Evolutionary conservation across 2,329 filamentous ascomycete genomes (phyloP).

Genomic region (Clonostachys rhizophaga): DNA sequence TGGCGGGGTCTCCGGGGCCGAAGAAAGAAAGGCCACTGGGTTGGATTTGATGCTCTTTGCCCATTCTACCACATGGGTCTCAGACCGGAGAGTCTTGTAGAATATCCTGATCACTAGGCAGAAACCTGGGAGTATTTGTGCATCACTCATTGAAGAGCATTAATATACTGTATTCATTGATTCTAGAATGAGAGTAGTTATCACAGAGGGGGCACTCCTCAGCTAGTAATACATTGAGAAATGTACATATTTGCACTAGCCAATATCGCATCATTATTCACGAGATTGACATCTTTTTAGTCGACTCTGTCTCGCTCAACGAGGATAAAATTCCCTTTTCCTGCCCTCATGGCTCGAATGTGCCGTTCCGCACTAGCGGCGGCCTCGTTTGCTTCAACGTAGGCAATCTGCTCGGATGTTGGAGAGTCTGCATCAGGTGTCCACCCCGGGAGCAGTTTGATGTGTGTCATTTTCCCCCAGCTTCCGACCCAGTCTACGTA

Average conservation of each 20-base stretch:
- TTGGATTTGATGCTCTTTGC: too few relatives aligned
- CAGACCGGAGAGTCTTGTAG: too few relatives aligned
- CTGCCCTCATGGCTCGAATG: constrained; percentile 37
- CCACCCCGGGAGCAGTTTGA: constrained; percentile 41
- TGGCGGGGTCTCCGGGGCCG: not conserved
- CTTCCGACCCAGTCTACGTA: constrained; percentile 47
- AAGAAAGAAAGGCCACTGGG: too few relatives aligned
- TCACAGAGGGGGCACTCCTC: too few relatives aligned
- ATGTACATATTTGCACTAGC: not conserved
- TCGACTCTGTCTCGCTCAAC: constrained; percentile 35
- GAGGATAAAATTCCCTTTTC: constrained; percentile 41
- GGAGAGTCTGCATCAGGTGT: constrained; percentile 23
- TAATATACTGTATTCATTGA: too few relatives aligned
- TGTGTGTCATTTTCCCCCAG: constrained; percentile 45
- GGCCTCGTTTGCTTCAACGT: constrained; percentile 25
- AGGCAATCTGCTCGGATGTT: constrained; percentile 21
- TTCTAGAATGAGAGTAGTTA: too few relatives aligned
- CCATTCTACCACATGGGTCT: too few relatives aligned
- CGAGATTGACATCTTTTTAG: not conserved
- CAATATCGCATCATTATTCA: not conserved
- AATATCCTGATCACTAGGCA: too few relatives aligned
- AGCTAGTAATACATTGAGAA: not conserved
- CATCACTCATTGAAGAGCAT: too few relatives aligned
- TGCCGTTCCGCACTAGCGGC: constrained; percentile 41
- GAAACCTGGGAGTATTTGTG: too few relatives aligned